Conservation (phyloP, 306 rosid species). For the Arachis hypogaea region DNA sequence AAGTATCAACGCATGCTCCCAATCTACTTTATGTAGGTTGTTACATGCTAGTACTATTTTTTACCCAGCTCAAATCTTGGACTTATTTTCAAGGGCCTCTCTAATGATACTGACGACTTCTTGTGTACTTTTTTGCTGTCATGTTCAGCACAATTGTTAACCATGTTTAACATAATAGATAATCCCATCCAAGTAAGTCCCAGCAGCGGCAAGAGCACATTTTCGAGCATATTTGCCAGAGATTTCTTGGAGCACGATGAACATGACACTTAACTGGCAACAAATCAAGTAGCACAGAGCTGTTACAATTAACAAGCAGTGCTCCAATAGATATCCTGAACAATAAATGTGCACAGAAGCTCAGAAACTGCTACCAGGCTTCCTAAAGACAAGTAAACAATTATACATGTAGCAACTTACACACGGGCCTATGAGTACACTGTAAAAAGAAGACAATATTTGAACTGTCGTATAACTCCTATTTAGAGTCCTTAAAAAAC, state of each 20-base stretch:
- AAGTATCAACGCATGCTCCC: constrained; percentile 5
- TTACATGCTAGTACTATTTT: constrained; percentile 3
- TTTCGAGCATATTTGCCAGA: constrained; percentile 32
- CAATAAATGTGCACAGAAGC: constrained; percentile 37
- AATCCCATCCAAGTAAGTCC: constrained; percentile 33
- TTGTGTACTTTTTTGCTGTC: constrained; percentile 24
- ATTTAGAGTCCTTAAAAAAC: background rate
- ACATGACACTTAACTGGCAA: constrained; percentile 31
- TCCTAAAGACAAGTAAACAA: constrained; percentile 31
- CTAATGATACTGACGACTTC: constrained; percentile 24
- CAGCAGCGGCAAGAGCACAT: constrained; percentile 30
- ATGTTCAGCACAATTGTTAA: constrained; percentile 34
- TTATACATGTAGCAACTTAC: constrained; percentile 30
- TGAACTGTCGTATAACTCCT: background rate
- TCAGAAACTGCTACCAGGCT: constrained; percentile 33
- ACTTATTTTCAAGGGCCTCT: constrained; percentile 20
- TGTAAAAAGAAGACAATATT: background rate
- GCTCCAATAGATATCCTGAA: constrained; percentile 45
- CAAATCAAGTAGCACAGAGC: constrained; percentile 29
- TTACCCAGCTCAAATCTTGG: background rate
- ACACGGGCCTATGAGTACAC: background rate
- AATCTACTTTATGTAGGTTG: constrained; percentile 2
- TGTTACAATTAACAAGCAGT: constrained; percentile 33
- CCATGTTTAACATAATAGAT: constrained; percentile 14
- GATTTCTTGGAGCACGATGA: constrained; percentile 28